These are phyloP conservation scores for Thermothielavioides terrestris DNA, from an alignment of 495 filamentous ascomycete species.

Conservation along the genomic window DNA sequence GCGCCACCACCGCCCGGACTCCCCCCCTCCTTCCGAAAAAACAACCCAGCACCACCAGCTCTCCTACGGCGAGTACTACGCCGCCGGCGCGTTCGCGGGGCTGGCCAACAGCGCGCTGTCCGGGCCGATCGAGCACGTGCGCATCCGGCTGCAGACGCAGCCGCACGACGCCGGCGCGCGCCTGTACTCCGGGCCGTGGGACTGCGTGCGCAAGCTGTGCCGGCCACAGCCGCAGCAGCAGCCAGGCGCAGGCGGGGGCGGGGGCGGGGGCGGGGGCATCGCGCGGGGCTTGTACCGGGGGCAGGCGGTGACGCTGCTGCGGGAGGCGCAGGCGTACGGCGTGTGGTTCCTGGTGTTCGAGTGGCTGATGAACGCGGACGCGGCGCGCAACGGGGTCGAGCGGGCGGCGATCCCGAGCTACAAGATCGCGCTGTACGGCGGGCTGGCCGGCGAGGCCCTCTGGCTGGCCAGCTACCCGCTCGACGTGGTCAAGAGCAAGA, in stretches of 20 bases:
- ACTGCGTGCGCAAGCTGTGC: slow-evolving; percentile 82
- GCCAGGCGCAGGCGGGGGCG: too few species aligned
- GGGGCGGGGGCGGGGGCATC: slow-evolving; percentile 48
- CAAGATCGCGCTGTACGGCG: slow-evolving; percentile 89
- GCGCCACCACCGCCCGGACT: too few species aligned
- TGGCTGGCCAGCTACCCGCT: slow-evolving; percentile 92
- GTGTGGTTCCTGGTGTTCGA: slow-evolving; percentile 93
- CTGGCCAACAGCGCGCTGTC: slow-evolving; percentile 84
- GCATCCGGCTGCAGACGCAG: slow-evolving; percentile 96
- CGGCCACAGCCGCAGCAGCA: too few species aligned
- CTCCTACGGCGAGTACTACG: slow-evolving; percentile 78
- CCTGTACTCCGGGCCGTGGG: slow-evolving; percentile 75
- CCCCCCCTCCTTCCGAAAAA: too few species aligned
- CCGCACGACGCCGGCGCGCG: slow-evolving; percentile 64
- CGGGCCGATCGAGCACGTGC: slow-evolving; percentile 90
- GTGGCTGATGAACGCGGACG: slow-evolving; percentile 89
- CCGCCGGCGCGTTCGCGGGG: slow-evolving; percentile 84
- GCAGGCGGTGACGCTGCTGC: slow-evolving; percentile 70
- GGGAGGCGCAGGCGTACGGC: slow-evolving; percentile 92
- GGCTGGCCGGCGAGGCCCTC: slow-evolving; percentile 84
- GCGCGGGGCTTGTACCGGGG: slow-evolving; percentile 76
- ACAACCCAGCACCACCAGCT: slow-evolving; percentile 44
- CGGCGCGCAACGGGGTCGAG: slow-evolving; percentile 59
- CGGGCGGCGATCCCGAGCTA: slow-evolving; percentile 69
- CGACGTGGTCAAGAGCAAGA: slow-evolving; percentile 97